phyloP scores from a whole-genome alignment of 31 red algal species.

The Porphyra umbilicalis region DNA sequence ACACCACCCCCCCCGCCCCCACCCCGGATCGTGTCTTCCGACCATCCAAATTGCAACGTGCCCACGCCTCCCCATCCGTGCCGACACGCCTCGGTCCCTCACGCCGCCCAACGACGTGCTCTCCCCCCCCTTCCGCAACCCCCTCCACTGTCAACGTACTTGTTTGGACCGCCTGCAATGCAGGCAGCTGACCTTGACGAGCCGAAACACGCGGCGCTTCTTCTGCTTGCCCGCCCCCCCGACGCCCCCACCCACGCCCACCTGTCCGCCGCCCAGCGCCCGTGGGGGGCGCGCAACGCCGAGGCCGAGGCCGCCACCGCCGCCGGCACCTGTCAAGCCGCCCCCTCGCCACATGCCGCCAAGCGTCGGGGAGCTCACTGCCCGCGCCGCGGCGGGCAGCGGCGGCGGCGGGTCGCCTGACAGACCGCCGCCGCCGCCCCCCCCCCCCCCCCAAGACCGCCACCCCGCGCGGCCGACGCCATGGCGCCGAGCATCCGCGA shows the following conservation, averaged over 20 bases:
- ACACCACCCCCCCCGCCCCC: no score
- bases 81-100: background rate
- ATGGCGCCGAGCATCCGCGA: background rate
- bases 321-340: background rate
- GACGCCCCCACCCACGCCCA: background rate
- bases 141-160: no score
- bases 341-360: background rate
- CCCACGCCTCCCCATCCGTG: background rate
- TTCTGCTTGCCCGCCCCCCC: background rate
- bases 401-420: background rate
- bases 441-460: background rate
- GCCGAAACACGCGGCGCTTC: constrained; percentile 9
- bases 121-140: background rate
- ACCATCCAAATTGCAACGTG: no score
- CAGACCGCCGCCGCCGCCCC: background rate
- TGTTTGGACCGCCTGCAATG: constrained; percentile 20
- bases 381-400: background rate
- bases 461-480: background rate
- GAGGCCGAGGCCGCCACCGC: background rate
- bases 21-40: no score
- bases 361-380: background rate
- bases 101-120: no score
- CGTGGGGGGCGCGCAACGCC: background rate
- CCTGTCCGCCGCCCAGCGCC: background rate
- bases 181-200: constrained; percentile 8